Percentiles rank a stretch among this genome's conserved stretches.
These are phyloP conservation scores for Sclerotinia nivalis DNA, from an alignment of 2,329 filamentous ascomycete genomes.

Conservation along the genomic window DNA sequence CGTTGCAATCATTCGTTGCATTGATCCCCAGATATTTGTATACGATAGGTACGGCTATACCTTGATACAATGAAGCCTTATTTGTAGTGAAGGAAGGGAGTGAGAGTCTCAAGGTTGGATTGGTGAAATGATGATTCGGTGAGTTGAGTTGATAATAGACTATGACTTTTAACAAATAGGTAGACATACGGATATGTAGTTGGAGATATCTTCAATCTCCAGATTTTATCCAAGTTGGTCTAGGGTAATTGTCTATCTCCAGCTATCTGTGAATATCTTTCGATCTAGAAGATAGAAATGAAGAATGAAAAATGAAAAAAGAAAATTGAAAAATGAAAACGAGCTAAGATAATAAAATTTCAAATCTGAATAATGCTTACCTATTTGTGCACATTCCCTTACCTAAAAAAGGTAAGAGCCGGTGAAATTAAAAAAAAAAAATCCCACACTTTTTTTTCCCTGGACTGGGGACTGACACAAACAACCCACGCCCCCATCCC, in stretches of 20 bases:
- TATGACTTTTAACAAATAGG: too few species aligned
- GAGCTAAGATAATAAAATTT: neutral
- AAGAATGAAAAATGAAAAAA: too few species aligned
- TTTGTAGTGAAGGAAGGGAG: neutral
- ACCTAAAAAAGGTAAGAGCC: neutral
- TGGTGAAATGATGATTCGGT: neutral
- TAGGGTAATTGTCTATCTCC: neutral
- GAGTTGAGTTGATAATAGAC: too few species aligned
- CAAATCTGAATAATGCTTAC: neutral
- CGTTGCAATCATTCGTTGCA: neutral
- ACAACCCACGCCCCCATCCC: neutral
- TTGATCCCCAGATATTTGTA: neutral
- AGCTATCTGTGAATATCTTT: too few species aligned
- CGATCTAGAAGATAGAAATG: neutral
- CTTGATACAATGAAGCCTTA: neutral
- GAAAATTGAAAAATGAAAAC: neutral
- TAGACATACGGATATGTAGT: neutral
- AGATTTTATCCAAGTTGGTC: too few species aligned
- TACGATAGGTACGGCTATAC: constrained; percentile 12
- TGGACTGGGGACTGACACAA: neutral
- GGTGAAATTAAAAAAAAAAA: neutral
- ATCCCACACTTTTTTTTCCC: constrained; percentile 1
- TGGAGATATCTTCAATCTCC: too few species aligned
- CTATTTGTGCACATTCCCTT: neutral
- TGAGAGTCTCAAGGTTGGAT: neutral